Evolutionary conservation across 2,329 filamentous ascomycete genomes (phyloP).

Genomic region (Diplodia intermedia): DNA sequence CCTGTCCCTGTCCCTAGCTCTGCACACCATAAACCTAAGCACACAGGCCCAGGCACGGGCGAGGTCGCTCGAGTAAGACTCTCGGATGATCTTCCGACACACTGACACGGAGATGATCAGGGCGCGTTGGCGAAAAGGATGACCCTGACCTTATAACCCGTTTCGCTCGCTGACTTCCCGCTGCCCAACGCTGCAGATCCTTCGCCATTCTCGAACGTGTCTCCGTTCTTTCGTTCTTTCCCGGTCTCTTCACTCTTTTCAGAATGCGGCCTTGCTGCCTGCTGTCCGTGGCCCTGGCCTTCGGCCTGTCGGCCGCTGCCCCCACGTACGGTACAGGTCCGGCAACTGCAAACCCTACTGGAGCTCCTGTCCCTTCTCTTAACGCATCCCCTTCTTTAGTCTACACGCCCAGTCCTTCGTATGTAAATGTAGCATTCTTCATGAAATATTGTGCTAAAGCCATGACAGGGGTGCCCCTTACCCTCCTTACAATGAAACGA

Average conservation of each 20-base stretch:
- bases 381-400: too few species aligned
- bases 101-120: slow-evolving; percentile 15
- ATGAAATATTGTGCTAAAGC: neutral
- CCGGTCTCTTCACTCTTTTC: neutral
- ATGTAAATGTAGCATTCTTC: too few species aligned
- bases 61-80: neutral
- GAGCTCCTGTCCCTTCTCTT: neutral
- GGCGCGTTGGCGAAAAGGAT: neutral
- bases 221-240: neutral
- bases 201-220: neutral
- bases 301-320: slow-evolving; percentile 3
- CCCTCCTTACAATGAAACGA: slow-evolving; percentile 5
- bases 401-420: too few species aligned
- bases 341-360: neutral
- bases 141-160: neutral
- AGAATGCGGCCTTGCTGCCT: slow-evolving; percentile 10
- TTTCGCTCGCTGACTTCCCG: neutral
- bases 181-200: slow-evolving; percentile 1
- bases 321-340: neutral
- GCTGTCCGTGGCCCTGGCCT: neutral
- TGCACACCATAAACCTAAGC: neutral
- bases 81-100: slow-evolving; percentile 12
- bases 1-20: slow-evolving; percentile 8
- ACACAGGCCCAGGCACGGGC: neutral
- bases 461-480: slow-evolving; percentile 18